Percentiles rank a stretch among this genome's conserved stretches.
Evolutionary conservation across 1,284 basidiomycete species (phyloP).

Genomic region (Fistulinella staudtii): DNA sequence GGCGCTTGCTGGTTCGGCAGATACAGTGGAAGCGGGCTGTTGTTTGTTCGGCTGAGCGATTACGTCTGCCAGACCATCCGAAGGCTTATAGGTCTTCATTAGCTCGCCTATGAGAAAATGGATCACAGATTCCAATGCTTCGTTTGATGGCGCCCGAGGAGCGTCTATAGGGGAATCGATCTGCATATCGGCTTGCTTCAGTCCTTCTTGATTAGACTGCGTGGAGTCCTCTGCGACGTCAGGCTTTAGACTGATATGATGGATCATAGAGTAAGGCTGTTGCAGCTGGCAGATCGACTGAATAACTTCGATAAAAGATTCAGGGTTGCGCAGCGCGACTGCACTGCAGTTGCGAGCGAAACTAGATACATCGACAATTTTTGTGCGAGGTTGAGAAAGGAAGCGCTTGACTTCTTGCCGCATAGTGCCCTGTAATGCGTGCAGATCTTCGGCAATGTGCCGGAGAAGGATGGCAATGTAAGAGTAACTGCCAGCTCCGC

Average conservation of each 20-base stretch:
- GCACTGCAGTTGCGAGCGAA: slow-evolving; percentile 78
- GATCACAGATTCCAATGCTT: slow-evolving; percentile 61
- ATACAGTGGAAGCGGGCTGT: neutral
- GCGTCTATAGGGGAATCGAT: slow-evolving; percentile 49
- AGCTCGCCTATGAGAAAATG: slow-evolving; percentile 75
- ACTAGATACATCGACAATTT: slow-evolving; percentile 64
- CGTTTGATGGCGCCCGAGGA: slow-evolving; percentile 34
- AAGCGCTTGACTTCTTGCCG: slow-evolving; percentile 77
- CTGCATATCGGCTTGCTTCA: slow-evolving; percentile 54
- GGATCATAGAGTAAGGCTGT: slow-evolving; percentile 57
- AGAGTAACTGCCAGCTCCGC: slow-evolving; percentile 70
- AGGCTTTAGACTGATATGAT: slow-evolving; percentile 63
- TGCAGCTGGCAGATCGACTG: slow-evolving; percentile 70
- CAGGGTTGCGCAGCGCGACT: slow-evolving; percentile 80
- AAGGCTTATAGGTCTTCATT: slow-evolving; percentile 53
- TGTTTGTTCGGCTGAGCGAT: slow-evolving; percentile 17
- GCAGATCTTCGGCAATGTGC: slow-evolving; percentile 82
- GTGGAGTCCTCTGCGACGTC: slow-evolving; percentile 26
- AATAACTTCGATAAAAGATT: slow-evolving; percentile 73
- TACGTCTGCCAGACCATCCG: slow-evolving; percentile 12
- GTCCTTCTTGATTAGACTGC: slow-evolving; percentile 19
- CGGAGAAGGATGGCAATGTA: slow-evolving; percentile 87
- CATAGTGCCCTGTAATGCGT: slow-evolving; percentile 71
- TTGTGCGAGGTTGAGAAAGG: slow-evolving; percentile 68
- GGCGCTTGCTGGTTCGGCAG: slow-evolving; percentile 19